A percentile compares a stretch with the other conserved stretches of the same genome.
phyloP scores from a whole-genome alignment of 2,329 filamentous ascomycete species.

The Aaosphaeria arxii region DNA sequence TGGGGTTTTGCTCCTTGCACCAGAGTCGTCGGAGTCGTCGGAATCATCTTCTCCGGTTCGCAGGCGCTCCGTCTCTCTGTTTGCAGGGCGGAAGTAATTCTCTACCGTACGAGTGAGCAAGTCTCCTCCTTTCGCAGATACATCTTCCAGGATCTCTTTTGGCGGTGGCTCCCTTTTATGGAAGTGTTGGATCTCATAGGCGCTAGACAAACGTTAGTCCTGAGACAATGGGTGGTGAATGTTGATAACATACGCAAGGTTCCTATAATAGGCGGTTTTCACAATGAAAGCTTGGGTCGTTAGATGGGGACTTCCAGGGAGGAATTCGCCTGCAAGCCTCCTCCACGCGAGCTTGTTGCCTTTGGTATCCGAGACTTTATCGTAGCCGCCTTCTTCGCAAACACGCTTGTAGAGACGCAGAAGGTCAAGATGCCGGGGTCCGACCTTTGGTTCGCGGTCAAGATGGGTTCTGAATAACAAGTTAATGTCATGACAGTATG shows the following conservation, averaged over 20 bases:
- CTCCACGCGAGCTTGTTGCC: conserved; percentile 83
- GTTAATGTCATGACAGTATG: conserved; percentile 18
- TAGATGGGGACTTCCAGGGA: conserved; percentile 70
- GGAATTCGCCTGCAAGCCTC: conserved; percentile 71
- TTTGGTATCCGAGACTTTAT: conserved; percentile 66
- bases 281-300: conserved; percentile 81
- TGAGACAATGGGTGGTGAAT: not conserved
- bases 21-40: conserved; percentile 43
- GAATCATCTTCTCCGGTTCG: conserved; percentile 56
- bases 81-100: conserved; percentile 60
- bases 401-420: conserved; percentile 76
- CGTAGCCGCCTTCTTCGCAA: conserved; percentile 76
- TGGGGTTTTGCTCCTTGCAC: conserved; percentile 44
- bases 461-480: conserved; percentile 58
- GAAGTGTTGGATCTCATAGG: conserved; percentile 78
- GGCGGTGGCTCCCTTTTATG: conserved; percentile 80
- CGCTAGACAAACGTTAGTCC: conserved; percentile 37
- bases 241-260: conserved; percentile 58
- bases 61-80: conserved; percentile 45
- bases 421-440: conserved; percentile 72
- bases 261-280: conserved; percentile 88
- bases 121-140: conserved; percentile 74
- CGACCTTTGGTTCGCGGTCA: conserved; percentile 79
- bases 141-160: conserved; percentile 80
- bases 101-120: conserved; percentile 76